Percentiles rank a stretch among this genome's conserved stretches.
Conservation (phyloP, 2,329 filamentous ascomycete genomes). For the Fusarium tricinctum region DNA sequence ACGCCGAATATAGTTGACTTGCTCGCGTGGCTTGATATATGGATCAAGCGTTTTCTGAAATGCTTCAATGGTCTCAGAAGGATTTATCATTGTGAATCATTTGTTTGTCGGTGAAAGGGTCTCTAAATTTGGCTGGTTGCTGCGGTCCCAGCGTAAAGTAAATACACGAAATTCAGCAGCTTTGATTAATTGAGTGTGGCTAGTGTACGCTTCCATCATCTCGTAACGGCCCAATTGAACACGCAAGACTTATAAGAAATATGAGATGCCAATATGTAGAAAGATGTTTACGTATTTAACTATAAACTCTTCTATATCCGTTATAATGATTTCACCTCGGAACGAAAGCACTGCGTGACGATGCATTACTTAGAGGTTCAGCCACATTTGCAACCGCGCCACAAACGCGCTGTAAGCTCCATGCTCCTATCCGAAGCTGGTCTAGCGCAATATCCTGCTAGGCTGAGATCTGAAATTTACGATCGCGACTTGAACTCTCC, state of each 20-base stretch:
- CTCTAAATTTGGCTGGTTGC: constrained; percentile 20
- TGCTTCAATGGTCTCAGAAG: constrained; percentile 53
- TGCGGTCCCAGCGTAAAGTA: constrained; percentile 32
- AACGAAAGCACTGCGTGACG: not conserved
- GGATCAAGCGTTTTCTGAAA: constrained; percentile 63
- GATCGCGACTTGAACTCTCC: constrained; percentile 46
- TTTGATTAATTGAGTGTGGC: constrained; percentile 28
- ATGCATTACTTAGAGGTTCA: not conserved
- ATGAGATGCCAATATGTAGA: not conserved
- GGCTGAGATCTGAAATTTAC: constrained; percentile 56
- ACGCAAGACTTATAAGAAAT: not conserved
- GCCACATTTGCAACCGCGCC: constrained; percentile 38
- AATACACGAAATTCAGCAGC: constrained; percentile 35
- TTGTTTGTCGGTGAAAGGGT: constrained; percentile 29
- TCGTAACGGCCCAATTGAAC: not conserved
- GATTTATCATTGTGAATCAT: constrained; percentile 50
- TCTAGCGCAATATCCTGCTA: constrained; percentile 42
- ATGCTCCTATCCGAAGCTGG: constrained; percentile 16
- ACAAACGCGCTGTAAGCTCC: constrained; percentile 25
- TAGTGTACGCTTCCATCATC: constrained; percentile 5
- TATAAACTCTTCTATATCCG: not conserved
- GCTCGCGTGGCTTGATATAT: constrained; percentile 70
- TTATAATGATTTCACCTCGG: not conserved
- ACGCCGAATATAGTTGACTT: constrained; percentile 68
- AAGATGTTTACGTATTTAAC: not conserved